A percentile compares a stretch with the other conserved stretches of the same genome.
Conservation (phyloP, 352 stramenopile species). For the Phytophthora rubi region DNA sequence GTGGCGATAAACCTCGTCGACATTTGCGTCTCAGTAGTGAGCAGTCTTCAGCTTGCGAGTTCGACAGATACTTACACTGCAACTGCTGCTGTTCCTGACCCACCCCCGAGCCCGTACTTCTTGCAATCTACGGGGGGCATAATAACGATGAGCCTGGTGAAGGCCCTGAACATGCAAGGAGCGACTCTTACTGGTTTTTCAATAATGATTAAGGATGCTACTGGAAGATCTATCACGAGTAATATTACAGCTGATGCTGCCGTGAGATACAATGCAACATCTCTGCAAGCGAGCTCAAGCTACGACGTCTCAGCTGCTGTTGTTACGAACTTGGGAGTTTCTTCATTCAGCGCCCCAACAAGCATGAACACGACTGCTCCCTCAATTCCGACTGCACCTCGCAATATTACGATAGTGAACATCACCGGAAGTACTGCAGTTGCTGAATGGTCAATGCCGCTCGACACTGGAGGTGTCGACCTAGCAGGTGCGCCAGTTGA, state of each 20-base stretch:
- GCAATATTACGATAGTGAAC: slow-evolving; percentile 32
- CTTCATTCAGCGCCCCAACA: slow-evolving; percentile 34
- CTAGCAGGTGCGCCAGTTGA: slow-evolving; percentile 46
- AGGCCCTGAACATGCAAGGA: slow-evolving; percentile 60
- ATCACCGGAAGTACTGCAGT: slow-evolving; percentile 47
- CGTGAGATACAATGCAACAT: slow-evolving; percentile 32
- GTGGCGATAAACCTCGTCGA: slow-evolving; percentile 57
- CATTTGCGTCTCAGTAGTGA: slow-evolving; percentile 42
- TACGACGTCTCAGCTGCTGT: slow-evolving; percentile 49
- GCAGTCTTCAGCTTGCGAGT: slow-evolving; percentile 17
- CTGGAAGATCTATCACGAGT: slow-evolving; percentile 14
- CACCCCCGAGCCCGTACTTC: slow-evolving; percentile 55
- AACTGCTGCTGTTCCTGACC: slow-evolving; percentile 39
- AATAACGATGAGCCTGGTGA: slow-evolving; percentile 52
- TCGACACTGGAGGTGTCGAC: slow-evolving; percentile 48
- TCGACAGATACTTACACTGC: slow-evolving; percentile 34
- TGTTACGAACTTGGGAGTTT: slow-evolving; percentile 48
- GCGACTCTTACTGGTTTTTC: slow-evolving; percentile 51
- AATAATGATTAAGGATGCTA: slow-evolving; percentile 40
- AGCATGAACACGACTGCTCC: slow-evolving; percentile 37
- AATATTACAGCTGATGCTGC: slow-evolving; percentile 33
- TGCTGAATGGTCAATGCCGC: slow-evolving; percentile 45
- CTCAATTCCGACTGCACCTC: slow-evolving; percentile 41
- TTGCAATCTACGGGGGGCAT: slow-evolving; percentile 55
- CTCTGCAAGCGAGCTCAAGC: slow-evolving; percentile 33